Evolutionary conservation across 148 eudicot genomes (phyloP), one percentile per base, ranked within the genome.

Genomic region (Vaccinium corymbosum): DNA sequence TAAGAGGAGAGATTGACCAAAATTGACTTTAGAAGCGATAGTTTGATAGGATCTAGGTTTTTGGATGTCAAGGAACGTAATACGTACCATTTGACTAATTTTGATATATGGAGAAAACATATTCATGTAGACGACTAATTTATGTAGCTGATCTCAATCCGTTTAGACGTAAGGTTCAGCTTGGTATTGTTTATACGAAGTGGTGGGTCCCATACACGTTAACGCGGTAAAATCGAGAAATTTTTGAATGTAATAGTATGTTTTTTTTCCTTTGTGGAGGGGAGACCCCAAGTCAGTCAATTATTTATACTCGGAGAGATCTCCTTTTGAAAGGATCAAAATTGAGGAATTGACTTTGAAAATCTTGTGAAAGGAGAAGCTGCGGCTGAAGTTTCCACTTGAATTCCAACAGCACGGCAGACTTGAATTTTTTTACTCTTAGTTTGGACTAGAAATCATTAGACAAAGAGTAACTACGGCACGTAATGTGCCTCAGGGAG

Each of bases 241-340:
- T 42, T 42, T 42, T 42, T 42, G 0, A 61, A 11, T 32, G 38
- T 35, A 35, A 2, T 35, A 35, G 38, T 35, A 2, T 2, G 38
- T 35, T 35, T 35, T 35, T 32, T 32, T 42, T 4, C 14, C 20
- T 68, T 25, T 73, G 15, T n/a, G 53, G 13, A 27, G 27, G 32
- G 22, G 0, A 4, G 14, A 25, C 78, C 77, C 59, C 80, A 77
- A 51, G 59, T 77, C 80, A 51, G 80, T 51, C 80, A 75, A 75
- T 46, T 7, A 15, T 15, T 13, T 15, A 38, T 72, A 32, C 13
- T 13, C 17, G 17, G 48, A 35, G 4, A 38, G 46, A 16, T 38
- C 20, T 38, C 20, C 52, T 8, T 46, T 76, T 76, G 79, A 48
- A 51, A 77, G 38, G 32, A 51, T 50, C 80, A 3, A 46, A 77